Percentiles rank a stretch among this genome's conserved stretches.
Conservation (phyloP, 2,329 filamentous ascomycete genomes). For the Cladosporium sp. region DNA sequence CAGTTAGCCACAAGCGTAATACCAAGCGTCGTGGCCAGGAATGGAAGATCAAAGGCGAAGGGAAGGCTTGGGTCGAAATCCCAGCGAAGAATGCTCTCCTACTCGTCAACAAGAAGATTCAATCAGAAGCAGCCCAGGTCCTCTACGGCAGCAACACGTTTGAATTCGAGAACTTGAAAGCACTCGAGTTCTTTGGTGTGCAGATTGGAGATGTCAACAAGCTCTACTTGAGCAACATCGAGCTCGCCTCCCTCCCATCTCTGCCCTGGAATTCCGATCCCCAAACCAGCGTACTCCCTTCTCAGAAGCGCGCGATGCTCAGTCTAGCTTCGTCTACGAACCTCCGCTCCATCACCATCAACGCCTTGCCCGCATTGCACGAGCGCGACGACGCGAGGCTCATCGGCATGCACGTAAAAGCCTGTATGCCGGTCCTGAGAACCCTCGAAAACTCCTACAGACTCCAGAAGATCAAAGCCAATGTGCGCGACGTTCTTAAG, state of each 20-base stretch:
- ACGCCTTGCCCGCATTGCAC: too few relatives aligned
- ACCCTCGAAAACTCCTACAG: too few relatives aligned
- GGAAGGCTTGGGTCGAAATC: neutral
- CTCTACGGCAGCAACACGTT: neutral
- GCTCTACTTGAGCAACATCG: neutral
- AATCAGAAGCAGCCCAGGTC: neutral
- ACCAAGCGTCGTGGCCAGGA: neutral
- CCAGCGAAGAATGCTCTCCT: neutral
- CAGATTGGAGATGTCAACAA: neutral
- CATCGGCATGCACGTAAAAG: too few relatives aligned
- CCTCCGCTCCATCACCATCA: too few relatives aligned
- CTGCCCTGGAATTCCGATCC: too few relatives aligned
- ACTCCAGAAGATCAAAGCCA: too few relatives aligned
- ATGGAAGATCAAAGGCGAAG: neutral
- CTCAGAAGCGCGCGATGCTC: too few relatives aligned
- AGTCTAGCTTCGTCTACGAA: too few relatives aligned
- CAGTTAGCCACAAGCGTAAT: neutral
- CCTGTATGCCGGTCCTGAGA: too few relatives aligned
- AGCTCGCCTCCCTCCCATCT: too few relatives aligned
- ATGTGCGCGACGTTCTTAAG: too few relatives aligned
- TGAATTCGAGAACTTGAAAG: neutral
- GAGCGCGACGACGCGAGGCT: too few relatives aligned
- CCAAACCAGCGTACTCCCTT: slow-evolving; percentile 11
- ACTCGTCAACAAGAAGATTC: neutral
- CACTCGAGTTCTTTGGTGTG: neutral